Conservation (phyloP, 2,329 filamentous ascomycete species). For the Ophiocordyceps robertsii region DNA sequence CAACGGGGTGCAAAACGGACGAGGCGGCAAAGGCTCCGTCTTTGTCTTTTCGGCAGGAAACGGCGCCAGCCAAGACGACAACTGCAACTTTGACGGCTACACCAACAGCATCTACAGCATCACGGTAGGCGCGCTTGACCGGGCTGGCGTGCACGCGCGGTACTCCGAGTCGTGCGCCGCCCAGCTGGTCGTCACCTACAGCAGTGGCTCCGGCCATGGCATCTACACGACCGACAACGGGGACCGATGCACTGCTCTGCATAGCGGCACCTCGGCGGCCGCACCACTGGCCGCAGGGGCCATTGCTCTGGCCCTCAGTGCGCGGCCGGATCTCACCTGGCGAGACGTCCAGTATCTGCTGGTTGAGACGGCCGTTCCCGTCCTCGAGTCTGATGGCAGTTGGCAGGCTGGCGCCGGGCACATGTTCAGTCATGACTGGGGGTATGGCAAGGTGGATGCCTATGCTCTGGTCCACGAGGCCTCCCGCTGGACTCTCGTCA, state of each 20-base stretch:
- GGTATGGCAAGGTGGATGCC: conserved; percentile 89
- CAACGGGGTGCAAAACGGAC: conserved; percentile 80
- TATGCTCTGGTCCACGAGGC: conserved; percentile 74
- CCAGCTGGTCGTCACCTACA: conserved; percentile 91
- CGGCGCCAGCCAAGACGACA: conserved; percentile 74
- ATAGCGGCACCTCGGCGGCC: conserved; percentile 91
- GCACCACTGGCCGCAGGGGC: conserved; percentile 87
- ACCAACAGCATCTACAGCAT: conserved; percentile 99
- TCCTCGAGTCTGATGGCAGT: conserved; percentile 55
- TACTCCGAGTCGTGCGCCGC: conserved; percentile 96
- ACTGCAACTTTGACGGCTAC: conserved; percentile 99
- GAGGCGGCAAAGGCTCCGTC: conserved; percentile 71
- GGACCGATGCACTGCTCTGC: conserved; percentile 62
- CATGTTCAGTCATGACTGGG: conserved; percentile 87
- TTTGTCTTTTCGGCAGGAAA: conserved; percentile 95
- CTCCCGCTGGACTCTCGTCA: conserved; percentile 75
- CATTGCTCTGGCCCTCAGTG: conserved; percentile 74
- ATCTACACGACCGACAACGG: conserved; percentile 98
- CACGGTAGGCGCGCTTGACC: conserved; percentile 88
- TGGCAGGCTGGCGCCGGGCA: conserved; percentile 75
- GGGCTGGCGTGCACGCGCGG: conserved; percentile 76
- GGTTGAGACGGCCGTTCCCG: conserved; percentile 67
- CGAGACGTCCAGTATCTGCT: conserved; percentile 88
- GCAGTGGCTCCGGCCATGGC: conserved; percentile 73
- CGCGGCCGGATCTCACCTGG: conserved; percentile 81